Percentiles rank a stretch among this genome's conserved stretches.
phyloP scores from a whole-genome alignment of 2,329 filamentous ascomycete species.

The Aphanocladium album region DNA sequence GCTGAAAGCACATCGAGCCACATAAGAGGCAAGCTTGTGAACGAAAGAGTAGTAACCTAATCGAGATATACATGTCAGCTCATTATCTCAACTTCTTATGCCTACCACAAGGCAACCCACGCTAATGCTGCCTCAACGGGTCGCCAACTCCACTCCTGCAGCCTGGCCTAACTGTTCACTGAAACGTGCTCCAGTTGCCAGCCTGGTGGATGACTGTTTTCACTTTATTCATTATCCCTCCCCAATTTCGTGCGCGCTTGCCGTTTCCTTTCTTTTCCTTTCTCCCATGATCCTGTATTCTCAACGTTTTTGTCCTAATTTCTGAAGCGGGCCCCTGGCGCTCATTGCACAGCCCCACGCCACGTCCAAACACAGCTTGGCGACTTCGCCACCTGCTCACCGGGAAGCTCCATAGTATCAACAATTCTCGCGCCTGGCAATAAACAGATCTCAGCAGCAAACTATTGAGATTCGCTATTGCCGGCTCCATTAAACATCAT shows the following conservation, averaged over 20 bases:
- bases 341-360: slow-evolving; percentile 2
- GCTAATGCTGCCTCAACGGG: neutral
- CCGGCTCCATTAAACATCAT: slow-evolving; percentile 30
- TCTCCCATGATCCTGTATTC: no score
- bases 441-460: neutral
- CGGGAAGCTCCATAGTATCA: neutral
- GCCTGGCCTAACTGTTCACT: neutral
- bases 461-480: neutral
- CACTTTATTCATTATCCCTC: neutral
- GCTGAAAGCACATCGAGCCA: no score
- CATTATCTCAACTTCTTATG: neutral
- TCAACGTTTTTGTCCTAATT: no score
- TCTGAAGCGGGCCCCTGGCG: no score
- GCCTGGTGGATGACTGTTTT: neutral
- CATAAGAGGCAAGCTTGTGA: no score
- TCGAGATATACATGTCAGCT: no score
- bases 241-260: neutral
- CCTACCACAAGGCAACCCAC: neutral
- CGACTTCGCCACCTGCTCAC: slow-evolving; percentile 5
- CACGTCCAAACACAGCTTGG: neutral
- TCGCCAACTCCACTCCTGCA: slow-evolving; percentile 1
- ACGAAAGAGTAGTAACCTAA: no score
- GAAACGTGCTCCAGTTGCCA: neutral
- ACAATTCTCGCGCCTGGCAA: neutral
- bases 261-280: neutral